Percentiles rank a stretch among this genome's conserved stretches.
Evolutionary conservation across 2,329 filamentous ascomycete genomes (phyloP).

Genomic region (Cadophora sp.): DNA sequence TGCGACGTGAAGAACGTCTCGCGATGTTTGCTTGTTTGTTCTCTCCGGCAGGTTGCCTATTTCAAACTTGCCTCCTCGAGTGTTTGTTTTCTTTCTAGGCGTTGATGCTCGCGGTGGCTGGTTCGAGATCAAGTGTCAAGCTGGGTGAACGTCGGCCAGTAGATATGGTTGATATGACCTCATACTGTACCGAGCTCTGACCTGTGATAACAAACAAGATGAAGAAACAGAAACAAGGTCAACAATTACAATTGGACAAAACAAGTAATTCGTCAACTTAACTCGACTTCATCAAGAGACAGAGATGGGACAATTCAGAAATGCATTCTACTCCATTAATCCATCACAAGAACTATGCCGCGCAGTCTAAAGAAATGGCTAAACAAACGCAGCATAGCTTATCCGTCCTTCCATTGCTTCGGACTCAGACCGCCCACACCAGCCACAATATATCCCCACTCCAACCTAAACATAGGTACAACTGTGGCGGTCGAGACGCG

Average conservation of each 20-base stretch:
- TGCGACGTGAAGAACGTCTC: neutral
- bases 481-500: slow-evolving; percentile 7
- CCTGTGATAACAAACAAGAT: neutral
- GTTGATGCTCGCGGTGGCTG: neutral
- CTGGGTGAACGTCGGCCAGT: neutral
- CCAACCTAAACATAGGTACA: slow-evolving; percentile 16
- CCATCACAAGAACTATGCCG: neutral
- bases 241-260: neutral
- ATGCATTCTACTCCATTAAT: neutral
- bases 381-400: neutral
- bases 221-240: neutral
- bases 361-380: neutral
- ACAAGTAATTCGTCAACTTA: neutral
- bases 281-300: neutral
- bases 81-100: neutral
- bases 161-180: neutral
- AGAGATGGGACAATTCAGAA: neutral
- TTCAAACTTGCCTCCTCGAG: neutral
- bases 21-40: too few relatives aligned
- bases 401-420: neutral
- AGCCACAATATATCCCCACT: slow-evolving; percentile 6
- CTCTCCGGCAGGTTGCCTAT: too few relatives aligned
- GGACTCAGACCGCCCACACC: neutral
- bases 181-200: neutral
- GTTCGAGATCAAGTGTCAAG: neutral